phyloP scores from a whole-genome alignment of 2,329 filamentous ascomycete genomes.

The Ceratocystis harringtonii region DNA sequence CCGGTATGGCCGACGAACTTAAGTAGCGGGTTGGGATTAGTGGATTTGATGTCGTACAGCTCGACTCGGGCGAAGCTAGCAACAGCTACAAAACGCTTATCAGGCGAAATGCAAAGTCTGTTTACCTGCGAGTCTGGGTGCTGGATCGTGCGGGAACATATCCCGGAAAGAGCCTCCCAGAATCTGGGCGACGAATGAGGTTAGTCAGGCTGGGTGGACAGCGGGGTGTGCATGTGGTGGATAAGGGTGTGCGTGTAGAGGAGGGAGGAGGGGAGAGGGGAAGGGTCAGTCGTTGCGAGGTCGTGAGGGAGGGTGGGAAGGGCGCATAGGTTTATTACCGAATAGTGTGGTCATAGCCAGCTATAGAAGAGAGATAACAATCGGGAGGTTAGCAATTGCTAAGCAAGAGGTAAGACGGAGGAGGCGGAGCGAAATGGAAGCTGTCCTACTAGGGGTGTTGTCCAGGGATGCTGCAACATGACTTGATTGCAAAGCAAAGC shows the following conservation, averaged over 20 bases:
- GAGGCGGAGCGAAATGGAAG: background rate
- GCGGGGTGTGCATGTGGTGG: background rate
- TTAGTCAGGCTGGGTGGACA: background rate
- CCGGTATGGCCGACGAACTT: constrained; percentile 92
- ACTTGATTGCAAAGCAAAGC: background rate
- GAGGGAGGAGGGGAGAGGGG: background rate
- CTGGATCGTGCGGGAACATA: constrained; percentile 94
- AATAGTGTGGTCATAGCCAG: constrained; percentile 49
- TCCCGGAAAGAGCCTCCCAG: constrained; percentile 95
- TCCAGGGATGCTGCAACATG: no score
- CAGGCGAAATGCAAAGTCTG: constrained; percentile 91
- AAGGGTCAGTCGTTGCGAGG: background rate
- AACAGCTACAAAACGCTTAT: constrained; percentile 92
- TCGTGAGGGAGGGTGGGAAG: background rate
- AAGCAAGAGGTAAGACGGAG: background rate
- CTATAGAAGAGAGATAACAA: constrained; percentile 23
- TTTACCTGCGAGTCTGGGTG: constrained; percentile 98
- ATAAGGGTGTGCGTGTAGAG: background rate
- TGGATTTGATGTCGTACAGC: constrained; percentile 95
- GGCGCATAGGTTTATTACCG: constrained; percentile 28
- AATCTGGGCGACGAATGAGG: constrained; percentile 42
- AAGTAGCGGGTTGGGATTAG: constrained; percentile 85
- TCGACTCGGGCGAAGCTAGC: constrained; percentile 71
- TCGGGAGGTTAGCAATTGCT: background rate
- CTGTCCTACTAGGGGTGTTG: no score